Evolutionary conservation across 257 asterid genomes (phyloP).

Genomic region (Nicotiana benthamiana): DNA sequence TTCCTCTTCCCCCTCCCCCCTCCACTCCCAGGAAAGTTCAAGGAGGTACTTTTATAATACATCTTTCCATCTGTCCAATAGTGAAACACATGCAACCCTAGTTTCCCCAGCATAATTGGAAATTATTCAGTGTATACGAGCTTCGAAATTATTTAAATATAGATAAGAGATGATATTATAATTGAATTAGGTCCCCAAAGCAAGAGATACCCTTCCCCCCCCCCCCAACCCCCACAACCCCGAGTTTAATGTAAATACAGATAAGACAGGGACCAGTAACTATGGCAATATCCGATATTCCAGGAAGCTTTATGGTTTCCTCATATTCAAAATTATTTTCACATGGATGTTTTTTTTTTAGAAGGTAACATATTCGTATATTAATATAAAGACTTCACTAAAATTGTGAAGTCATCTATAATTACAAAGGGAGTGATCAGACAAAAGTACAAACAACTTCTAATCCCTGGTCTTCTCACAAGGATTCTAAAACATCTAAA

Average conservation of each 20-base stretch:
- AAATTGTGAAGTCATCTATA: too few relatives aligned
- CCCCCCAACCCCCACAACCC: too few relatives aligned
- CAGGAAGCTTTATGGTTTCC: neutral
- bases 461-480: too few relatives aligned
- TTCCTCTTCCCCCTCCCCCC: neutral
- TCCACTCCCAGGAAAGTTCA: constrained; percentile 4
- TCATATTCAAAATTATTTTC: neutral
- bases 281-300: too few relatives aligned
- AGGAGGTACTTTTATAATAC: neutral
- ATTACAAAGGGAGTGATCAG: too few relatives aligned
- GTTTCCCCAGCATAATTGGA: neutral
- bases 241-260: neutral
- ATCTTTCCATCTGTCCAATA: neutral
- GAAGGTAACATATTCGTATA: too few relatives aligned
- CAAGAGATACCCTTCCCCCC: too few relatives aligned
- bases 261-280: neutral
- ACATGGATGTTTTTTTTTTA: too few relatives aligned
- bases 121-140: neutral
- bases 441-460: too few relatives aligned
- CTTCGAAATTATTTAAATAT: neutral
- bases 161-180: neutral
- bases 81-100: neutral
- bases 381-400: too few relatives aligned
- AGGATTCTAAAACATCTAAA: too few relatives aligned
- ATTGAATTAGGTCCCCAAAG: neutral